Evolutionary conservation across 2,329 filamentous ascomycete genomes (phyloP).

Genomic region (Aureobasidium sp.): DNA sequence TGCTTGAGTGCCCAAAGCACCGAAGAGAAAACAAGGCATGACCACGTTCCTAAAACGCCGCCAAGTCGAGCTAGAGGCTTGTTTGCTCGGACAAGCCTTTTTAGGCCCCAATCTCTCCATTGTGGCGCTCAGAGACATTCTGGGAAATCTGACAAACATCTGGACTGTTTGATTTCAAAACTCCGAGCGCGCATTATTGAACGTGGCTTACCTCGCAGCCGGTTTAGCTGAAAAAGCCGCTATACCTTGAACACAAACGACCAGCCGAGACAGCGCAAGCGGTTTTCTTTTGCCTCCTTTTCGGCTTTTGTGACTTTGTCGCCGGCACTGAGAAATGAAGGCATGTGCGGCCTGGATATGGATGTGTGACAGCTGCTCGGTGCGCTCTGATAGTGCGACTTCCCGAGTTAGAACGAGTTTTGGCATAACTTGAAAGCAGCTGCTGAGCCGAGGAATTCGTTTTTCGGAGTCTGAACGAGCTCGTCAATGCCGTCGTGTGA

Average conservation of each 20-base stretch:
- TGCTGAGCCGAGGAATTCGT: too few relatives aligned
- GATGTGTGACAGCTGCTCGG: too few relatives aligned
- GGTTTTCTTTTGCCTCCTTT: not conserved
- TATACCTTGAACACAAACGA: not conserved
- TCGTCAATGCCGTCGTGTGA: too few relatives aligned
- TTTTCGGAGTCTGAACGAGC: too few relatives aligned
- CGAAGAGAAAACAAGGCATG: too few relatives aligned
- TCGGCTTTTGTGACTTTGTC: not conserved
- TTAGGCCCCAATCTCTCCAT: too few relatives aligned
- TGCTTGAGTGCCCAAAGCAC: not conserved
- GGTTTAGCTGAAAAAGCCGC: not conserved
- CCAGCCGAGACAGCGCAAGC: not conserved
- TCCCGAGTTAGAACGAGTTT: too few relatives aligned
- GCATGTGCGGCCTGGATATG: not conserved
- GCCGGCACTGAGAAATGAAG: not conserved
- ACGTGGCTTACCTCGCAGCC: slow-evolving; percentile 6
- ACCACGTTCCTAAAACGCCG: not conserved
- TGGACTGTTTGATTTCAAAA: not conserved
- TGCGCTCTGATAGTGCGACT: too few relatives aligned
- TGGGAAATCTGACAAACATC: not conserved
- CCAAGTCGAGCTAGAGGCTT: not conserved
- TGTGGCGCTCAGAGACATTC: not conserved
- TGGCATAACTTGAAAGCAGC: too few relatives aligned
- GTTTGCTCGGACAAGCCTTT: not conserved
- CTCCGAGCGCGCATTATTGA: not conserved